Evolutionary conservation across 225 moss, liverwort and hornwort genomes (phyloP), one percentile per base, ranked within the genome.

Genomic region (Takakia lepidozioides): DNA sequence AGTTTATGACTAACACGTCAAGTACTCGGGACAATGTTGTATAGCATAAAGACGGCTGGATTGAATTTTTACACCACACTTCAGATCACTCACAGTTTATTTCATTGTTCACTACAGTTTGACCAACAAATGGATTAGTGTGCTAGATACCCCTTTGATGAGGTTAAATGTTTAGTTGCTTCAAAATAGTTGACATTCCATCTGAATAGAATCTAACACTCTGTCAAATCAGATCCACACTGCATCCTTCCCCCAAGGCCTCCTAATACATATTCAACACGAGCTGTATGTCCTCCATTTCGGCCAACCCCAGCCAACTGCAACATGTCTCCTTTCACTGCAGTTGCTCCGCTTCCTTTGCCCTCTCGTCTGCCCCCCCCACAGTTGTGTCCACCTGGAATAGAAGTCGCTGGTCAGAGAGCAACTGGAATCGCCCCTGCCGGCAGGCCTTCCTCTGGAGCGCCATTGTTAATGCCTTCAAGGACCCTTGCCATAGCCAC

Each of bases 301-400:
- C 48, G 48, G 29, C 48, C 48, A 48, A 24, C 27, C 0, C 13
- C 19, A 5, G 27, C 48, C 8, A 26, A 48, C 27, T 8, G 27
- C 48, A 29, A 9, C 27, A 28, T 28, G 6, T 27, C 16, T 5
- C 8, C 27, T 16, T 26, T 16, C 26, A 29, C 15, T 29, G 16
- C 9, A 26, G 17, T 29, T 9, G 48, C n/a, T 15, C 27, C 17
- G 17, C 48, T n/a, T 3, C 27, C 17, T 14, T 28, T 16, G 4
- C 27, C 27, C 2, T 18, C 17, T 5, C 16, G 27, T 10, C 16
- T 18, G 0, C 48, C 48, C 4, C 48, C 48, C 29, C 15, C 27
- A 18, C 48, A 48, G 27, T 25, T 48, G 15, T 48, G 9, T 28
- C 48, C 48, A 8, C 48, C 48, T 25, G 48, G 48, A 29, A 27